Percentiles rank a stretch among this genome's conserved stretches.
Evolutionary conservation across 495 filamentous ascomycete genomes (phyloP).

Genomic region (Cryomyces minteri): DNA sequence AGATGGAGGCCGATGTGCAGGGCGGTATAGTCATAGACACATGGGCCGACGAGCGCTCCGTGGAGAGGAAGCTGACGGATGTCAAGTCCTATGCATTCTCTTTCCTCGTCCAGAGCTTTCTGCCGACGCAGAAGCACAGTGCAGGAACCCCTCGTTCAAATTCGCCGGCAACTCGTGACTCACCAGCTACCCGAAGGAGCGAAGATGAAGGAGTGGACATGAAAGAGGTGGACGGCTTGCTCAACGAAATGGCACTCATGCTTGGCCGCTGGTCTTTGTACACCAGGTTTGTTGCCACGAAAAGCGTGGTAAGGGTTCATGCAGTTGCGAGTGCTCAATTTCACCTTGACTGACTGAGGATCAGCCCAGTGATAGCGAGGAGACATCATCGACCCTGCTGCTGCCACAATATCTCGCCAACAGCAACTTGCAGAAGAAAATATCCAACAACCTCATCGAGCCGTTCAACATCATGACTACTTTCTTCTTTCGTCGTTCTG

Average conservation of each 20-base stretch:
- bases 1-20: conserved; percentile 89
- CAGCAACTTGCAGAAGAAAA: conserved; percentile 58
- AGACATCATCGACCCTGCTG: conserved; percentile 13
- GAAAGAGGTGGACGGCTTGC: conserved; percentile 75
- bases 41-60: conserved; percentile 73
- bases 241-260: conserved; percentile 81
- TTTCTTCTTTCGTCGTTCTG: conserved; percentile 89
- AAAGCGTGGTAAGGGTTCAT: conserved; percentile 45
- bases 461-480: conserved; percentile 81
- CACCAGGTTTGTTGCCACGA: conserved; percentile 68
- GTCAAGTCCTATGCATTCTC: conserved; percentile 94
- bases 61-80: conserved; percentile 77
- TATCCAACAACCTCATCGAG: conserved; percentile 46
- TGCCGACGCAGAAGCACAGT: conserved; percentile 37
- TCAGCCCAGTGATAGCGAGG: neutral
- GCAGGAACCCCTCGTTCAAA: conserved; percentile 25
- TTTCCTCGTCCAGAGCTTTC: conserved; percentile 87
- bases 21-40: conserved; percentile 94
- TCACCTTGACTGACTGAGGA: neutral
- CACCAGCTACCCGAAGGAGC: conserved; percentile 28
- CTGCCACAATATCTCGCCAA: conserved; percentile 54
- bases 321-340: neutral
- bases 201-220: conserved; percentile 91
- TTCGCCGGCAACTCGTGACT: conserved; percentile 46
- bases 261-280: conserved; percentile 87